These are phyloP conservation scores for Botryotinia narcissicola DNA, from an alignment of 2,329 filamentous ascomycete species.

Conservation along the genomic window DNA sequence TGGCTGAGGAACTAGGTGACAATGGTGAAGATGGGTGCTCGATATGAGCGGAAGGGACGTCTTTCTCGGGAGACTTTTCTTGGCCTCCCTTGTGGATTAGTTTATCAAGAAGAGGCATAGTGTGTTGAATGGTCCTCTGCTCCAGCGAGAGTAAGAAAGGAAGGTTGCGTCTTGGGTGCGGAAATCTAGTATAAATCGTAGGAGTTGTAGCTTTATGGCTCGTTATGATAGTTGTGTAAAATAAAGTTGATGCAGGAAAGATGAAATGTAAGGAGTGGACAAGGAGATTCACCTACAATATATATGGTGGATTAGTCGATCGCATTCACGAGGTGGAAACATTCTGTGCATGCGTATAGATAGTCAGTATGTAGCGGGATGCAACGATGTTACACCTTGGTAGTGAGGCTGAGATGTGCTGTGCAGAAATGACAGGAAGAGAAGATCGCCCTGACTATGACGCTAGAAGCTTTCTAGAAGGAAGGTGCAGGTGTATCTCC, in stretches of 20 bases:
- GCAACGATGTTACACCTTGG: not conserved
- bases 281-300: not conserved
- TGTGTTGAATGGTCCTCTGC: not conserved
- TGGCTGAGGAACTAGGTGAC: not conserved
- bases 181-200: not conserved
- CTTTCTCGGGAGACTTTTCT: not conserved
- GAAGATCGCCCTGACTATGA: not conserved
- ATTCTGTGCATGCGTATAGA: not conserved
- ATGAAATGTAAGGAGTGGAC: not conserved
- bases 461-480: not conserved
- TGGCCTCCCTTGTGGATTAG: not conserved
- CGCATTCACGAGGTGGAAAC: not conserved
- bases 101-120: slow-evolving; percentile 1
- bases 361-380: not conserved
- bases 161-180: not conserved
- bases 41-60: not conserved
- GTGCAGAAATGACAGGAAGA: not conserved
- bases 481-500: not conserved
- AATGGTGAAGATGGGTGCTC: not conserved
- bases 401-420: not conserved
- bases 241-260: not conserved
- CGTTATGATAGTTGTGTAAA: not conserved
- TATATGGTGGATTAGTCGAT: not conserved
- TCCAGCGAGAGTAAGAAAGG: not conserved
- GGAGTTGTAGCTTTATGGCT: not conserved